Evolutionary conservation across 176 grass and related monocot genomes (phyloP).

Genomic region (Panicum miliaceum): DNA sequence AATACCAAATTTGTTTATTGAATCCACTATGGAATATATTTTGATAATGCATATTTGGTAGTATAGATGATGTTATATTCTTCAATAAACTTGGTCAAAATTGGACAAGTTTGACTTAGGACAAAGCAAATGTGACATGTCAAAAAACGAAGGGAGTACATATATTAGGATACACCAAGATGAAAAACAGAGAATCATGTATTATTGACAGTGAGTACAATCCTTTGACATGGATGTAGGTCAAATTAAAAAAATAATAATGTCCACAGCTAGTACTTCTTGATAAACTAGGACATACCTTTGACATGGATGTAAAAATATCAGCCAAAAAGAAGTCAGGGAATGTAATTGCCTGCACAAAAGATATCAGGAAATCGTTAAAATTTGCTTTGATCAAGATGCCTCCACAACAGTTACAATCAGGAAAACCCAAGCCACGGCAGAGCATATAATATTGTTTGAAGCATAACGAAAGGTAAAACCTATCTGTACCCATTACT

Average conservation of each 20-base stretch:
- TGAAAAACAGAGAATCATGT: background rate
- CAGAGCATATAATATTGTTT: conserved; percentile 5
- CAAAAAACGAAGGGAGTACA: background rate
- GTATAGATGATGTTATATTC: too few species aligned
- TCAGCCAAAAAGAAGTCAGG: conserved; percentile 99
- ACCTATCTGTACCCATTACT: background rate
- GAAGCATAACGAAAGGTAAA: conserved; percentile 26
- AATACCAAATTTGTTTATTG: too few species aligned
- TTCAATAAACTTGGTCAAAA: too few species aligned
- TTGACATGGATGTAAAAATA: conserved; percentile 99
- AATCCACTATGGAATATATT: too few species aligned
- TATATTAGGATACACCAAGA: conserved; percentile 8
- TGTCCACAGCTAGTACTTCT: background rate
- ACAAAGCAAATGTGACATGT: too few species aligned
- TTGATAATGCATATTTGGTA: too few species aligned
- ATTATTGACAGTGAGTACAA: background rate
- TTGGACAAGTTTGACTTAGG: too few species aligned
- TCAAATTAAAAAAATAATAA: conserved; percentile 10
- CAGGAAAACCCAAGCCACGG: conserved; percentile 5
- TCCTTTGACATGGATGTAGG: background rate
- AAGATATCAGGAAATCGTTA: conserved; percentile 13
- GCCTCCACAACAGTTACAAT: conserved; percentile 19
- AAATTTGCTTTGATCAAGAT: conserved; percentile 22
- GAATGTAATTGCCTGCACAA: conserved; percentile 90
- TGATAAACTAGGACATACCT: conserved; percentile 56